Conservation (phyloP, 352 stramenopile genomes). For the Phytophthora pinifolia region DNA sequence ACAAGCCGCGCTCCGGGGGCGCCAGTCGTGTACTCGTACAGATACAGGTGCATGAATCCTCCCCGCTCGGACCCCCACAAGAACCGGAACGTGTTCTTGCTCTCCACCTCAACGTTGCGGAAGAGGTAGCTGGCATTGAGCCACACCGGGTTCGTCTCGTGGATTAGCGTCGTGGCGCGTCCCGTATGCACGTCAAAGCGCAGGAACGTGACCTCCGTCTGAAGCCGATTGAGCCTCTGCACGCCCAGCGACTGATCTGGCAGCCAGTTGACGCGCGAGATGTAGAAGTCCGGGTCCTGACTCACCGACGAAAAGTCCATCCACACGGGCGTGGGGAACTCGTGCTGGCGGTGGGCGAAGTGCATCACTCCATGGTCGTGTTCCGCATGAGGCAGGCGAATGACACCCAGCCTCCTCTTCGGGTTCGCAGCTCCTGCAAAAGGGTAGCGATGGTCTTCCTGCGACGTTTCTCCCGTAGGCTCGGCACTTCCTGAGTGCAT, state of each 20-base stretch:
- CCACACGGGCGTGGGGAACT: conserved; percentile 59
- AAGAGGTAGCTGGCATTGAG: conserved; percentile 96
- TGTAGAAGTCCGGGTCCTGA: conserved; percentile 80
- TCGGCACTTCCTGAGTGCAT: conserved; percentile 90
- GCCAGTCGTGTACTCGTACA: conserved; percentile 89
- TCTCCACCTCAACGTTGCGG: conserved; percentile 77
- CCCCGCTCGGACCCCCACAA: conserved; percentile 93
- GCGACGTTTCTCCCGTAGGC: conserved; percentile 45
- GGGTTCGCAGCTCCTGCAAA: conserved; percentile 95
- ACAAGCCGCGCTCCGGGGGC: conserved; percentile 42
- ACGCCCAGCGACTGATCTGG: conserved; percentile 92
- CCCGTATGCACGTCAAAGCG: conserved; percentile 83
- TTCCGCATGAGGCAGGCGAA: conserved; percentile 25
- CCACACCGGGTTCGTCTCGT: conserved; percentile 92
- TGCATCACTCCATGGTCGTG: conserved; percentile 10
- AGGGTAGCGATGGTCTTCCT: conserved; percentile 89
- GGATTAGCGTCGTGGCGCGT: conserved; percentile 70
- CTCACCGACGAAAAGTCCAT: conserved; percentile 60
- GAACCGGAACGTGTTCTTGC: conserved; percentile 91
- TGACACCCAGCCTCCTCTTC: conserved; percentile 81
- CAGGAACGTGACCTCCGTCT: conserved; percentile 70
- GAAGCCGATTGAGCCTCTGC: conserved; percentile 85
- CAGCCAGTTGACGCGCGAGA: conserved; percentile 94
- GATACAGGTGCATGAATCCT: conserved; percentile 96
- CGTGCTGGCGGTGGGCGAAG: conserved; percentile 4